Evolutionary conservation across 2,329 filamentous ascomycete genomes (phyloP).

Genomic region (Fusarium foetens): DNA sequence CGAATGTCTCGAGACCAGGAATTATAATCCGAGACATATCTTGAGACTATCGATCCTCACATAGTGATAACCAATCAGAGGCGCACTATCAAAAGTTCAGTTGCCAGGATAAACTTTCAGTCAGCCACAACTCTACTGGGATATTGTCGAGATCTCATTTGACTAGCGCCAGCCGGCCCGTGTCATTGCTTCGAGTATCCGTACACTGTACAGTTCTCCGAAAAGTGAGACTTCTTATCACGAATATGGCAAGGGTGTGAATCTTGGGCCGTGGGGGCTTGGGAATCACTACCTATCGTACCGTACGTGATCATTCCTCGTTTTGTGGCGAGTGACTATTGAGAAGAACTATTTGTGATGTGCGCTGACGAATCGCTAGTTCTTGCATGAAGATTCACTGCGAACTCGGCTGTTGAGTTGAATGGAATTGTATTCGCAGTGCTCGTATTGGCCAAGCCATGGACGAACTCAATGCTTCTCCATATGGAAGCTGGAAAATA

Average conservation of each 20-base stretch:
- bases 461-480: neutral
- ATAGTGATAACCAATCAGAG: constrained; percentile 13
- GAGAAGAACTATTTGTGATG: neutral
- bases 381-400: neutral
- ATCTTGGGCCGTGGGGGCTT: neutral
- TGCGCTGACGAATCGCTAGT: neutral
- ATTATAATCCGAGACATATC: constrained; percentile 4
- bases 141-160: constrained; percentile 4
- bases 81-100: neutral
- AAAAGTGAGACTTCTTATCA: neutral
- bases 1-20: neutral
- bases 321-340: neutral
- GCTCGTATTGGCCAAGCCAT: neutral
- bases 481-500: neutral
- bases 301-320: neutral
- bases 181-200: neutral
- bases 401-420: neutral
- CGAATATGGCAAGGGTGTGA: neutral
- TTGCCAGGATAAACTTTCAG: constrained; percentile 12
- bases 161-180: constrained; percentile 8
- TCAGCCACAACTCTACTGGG: constrained; percentile 19
- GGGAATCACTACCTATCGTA: neutral
- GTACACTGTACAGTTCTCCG: neutral
- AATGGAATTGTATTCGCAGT: neutral
- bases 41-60: neutral